These are phyloP conservation scores for Leccinum barrowsii DNA, from an alignment of 768 basidiomycete genomes.

Conservation along the genomic window DNA sequence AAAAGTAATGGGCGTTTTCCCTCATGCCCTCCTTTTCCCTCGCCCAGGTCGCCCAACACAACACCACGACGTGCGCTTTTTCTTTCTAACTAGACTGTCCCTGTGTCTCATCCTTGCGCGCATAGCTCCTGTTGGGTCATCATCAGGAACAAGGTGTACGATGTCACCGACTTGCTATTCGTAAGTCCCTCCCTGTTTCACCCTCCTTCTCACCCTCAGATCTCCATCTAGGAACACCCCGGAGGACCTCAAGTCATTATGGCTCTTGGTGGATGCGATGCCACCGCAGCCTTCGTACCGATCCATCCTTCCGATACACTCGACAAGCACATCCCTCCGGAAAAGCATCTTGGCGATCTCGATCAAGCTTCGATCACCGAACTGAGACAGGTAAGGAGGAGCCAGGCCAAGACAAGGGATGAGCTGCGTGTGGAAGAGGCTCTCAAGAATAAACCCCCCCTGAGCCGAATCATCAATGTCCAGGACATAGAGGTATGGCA, in stretches of 20 bases:
- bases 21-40: slow-evolving; percentile 43
- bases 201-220: slow-evolving; percentile 1
- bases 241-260: slow-evolving; percentile 82
- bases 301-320: slow-evolving; percentile 86
- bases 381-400: slow-evolving; percentile 36
- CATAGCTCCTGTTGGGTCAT: slow-evolving; percentile 83
- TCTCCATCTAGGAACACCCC: slow-evolving; percentile 56
- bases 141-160: slow-evolving; percentile 77
- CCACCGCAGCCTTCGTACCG: slow-evolving; percentile 71
- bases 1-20: too few species aligned
- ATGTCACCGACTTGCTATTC: slow-evolving; percentile 75
- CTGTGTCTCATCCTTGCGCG: slow-evolving; percentile 1
- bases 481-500: slow-evolving; percentile 73
- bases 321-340: slow-evolving; percentile 61
- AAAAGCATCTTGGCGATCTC: slow-evolving; percentile 72
- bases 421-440: slow-evolving; percentile 66
- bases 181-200: slow-evolving; percentile 33
- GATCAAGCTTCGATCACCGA: slow-evolving; percentile 41
- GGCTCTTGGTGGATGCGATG: slow-evolving; percentile 81
- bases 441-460: slow-evolving; percentile 55
- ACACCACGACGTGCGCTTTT: slow-evolving; percentile 42
- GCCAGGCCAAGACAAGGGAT: slow-evolving; percentile 58
- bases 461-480: slow-evolving; percentile 68
- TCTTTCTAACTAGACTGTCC: neutral
- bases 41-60: slow-evolving; percentile 59